phyloP scores from a whole-genome alignment of 2,329 filamentous ascomycete species.

The Akanthomyces muscarius region DNA sequence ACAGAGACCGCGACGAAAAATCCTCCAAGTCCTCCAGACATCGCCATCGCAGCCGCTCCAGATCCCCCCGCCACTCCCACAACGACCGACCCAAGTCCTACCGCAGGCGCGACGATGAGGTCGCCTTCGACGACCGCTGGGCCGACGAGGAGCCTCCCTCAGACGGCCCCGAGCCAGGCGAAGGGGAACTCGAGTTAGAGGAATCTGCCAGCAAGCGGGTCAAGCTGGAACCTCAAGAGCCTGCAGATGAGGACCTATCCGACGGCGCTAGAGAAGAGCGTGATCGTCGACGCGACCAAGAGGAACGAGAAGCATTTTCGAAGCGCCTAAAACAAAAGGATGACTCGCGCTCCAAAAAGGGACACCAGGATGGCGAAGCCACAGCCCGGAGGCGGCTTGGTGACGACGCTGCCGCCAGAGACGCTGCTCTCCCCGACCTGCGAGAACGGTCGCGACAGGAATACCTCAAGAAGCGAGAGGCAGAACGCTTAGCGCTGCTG shows the following conservation, averaged over 20 bases:
- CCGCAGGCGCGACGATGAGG: constrained; percentile 37
- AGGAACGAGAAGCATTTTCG: constrained; percentile 77
- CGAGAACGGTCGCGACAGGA: constrained; percentile 82
- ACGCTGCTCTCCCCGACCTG: constrained; percentile 73
- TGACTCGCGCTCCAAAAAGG: constrained; percentile 64
- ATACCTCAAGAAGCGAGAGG: constrained; percentile 89
- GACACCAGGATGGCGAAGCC: constrained; percentile 54
- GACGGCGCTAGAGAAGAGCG: constrained; percentile 56
- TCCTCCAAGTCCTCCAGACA: constrained; percentile 21
- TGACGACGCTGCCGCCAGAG: constrained; percentile 59
- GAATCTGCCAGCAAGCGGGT: constrained; percentile 69
- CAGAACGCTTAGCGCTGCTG: constrained; percentile 79
- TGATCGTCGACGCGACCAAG: constrained; percentile 61
- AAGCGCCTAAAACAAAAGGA: constrained; percentile 70
- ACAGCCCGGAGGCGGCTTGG: constrained; percentile 49
- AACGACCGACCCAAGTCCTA: constrained; percentile 38
- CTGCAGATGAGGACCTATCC: constrained; percentile 46
- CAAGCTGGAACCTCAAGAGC: constrained; percentile 57
- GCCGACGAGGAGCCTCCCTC: constrained; percentile 66
- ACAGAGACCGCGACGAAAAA: constrained; percentile 22
- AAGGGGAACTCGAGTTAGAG: constrained; percentile 56
- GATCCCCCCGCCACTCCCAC: constrained; percentile 30
- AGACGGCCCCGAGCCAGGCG: constrained; percentile 37
- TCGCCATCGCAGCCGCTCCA: constrained; percentile 31
- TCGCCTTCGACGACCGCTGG: constrained; percentile 73